Conservation (phyloP, 1,284 basidiomycete genomes). For the Schizophyllum commune region DNA sequence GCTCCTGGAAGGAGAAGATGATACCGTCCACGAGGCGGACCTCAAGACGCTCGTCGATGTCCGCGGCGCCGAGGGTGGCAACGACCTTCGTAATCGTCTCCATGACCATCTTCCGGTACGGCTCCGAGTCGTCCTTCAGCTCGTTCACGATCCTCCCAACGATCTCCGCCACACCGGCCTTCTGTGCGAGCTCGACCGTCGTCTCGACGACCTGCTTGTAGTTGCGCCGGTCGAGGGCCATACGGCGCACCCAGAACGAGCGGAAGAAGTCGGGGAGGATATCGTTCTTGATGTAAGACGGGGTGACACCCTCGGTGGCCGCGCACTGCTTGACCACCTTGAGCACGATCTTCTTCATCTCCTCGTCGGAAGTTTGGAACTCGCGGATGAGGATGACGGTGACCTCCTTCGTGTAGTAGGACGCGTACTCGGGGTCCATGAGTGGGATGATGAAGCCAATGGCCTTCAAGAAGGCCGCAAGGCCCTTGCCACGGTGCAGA, state of each 20-base stretch:
- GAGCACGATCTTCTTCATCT: slow-evolving; percentile 99
- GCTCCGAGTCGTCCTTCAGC: slow-evolving; percentile 94
- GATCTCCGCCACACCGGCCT: slow-evolving; percentile 93
- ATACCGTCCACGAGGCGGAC: slow-evolving; percentile 94
- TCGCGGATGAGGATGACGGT: slow-evolving; percentile 98
- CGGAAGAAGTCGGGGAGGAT: slow-evolving; percentile 99
- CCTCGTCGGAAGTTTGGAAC: slow-evolving; percentile 98
- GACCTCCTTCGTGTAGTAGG: slow-evolving; percentile 96
- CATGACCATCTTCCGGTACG: slow-evolving; percentile 99
- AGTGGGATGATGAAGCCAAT: slow-evolving; percentile 99
- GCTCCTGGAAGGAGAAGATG: slow-evolving; percentile 99
- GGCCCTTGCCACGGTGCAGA: slow-evolving; percentile 95
- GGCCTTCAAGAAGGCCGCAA: slow-evolving; percentile 97
- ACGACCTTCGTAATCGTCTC: slow-evolving; percentile 99
- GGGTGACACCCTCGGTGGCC: slow-evolving; percentile 93
- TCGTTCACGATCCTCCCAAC: slow-evolving; percentile 94
- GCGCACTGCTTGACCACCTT: slow-evolving; percentile 99
- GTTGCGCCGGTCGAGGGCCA: slow-evolving; percentile 96
- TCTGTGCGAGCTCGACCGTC: slow-evolving; percentile 95
- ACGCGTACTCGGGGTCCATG: slow-evolving; percentile 99
- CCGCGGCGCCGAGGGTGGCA: slow-evolving; percentile 86
- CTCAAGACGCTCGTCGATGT: slow-evolving; percentile 95
- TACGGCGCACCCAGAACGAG: slow-evolving; percentile 95
- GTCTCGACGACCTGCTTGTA: slow-evolving; percentile 98
- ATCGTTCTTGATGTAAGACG: slow-evolving; percentile 92